Evolutionary conservation across 1,284 basidiomycete species (phyloP), one percentile per base, ranked within the genome.

Genomic region (Volvariella surrecta): DNA sequence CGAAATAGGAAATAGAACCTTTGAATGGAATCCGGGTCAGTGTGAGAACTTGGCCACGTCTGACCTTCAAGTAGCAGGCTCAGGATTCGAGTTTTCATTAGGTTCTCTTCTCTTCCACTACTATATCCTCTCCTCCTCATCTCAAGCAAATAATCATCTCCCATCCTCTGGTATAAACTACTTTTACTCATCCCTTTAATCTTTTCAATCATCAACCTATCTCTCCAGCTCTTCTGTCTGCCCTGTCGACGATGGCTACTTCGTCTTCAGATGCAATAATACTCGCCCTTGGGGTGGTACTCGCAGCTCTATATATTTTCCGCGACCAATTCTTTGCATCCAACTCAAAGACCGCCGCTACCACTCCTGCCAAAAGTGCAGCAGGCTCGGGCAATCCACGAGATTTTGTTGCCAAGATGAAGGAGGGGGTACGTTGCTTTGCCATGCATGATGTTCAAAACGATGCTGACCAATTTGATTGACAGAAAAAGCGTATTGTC

Each of bases 351-450:
- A 50, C 70, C 9, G 66, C 70, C 31, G 69, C 76, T 0, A 47
- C 70, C 17, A 52, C 71, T 13, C 52, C 70, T 13, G 60, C 69
- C 30, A 79, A 75, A 54, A 54, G 55, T 2, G 56, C 65, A 31
- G 76, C 76, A 65, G 87, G 83, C 38, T 76, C 75, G 45, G 83
- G 79, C 1, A 89, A 93, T 56, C 87, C 90, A 8, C 72, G 90
- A 39, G 89, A 96, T 63, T 95, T 94, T 59, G 74, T 95, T 37
- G 77, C 76, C 16, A 91, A 91, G 67, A 92, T 95, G 89, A 83
- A 89, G 62, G 79, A 82, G 47, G 80, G 78, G 34, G 92, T 95
- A 63, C 64, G 89, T 76, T 1, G 38, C 18, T 38, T 41, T 39
- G 24, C 24, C 24, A 6, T 28, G 24, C 6, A 28, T 28, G 6